Evolutionary conservation across 169 alveolate species (phyloP), one percentile per base, ranked within the genome.

Genomic region (Besnoitia besnoiti): DNA sequence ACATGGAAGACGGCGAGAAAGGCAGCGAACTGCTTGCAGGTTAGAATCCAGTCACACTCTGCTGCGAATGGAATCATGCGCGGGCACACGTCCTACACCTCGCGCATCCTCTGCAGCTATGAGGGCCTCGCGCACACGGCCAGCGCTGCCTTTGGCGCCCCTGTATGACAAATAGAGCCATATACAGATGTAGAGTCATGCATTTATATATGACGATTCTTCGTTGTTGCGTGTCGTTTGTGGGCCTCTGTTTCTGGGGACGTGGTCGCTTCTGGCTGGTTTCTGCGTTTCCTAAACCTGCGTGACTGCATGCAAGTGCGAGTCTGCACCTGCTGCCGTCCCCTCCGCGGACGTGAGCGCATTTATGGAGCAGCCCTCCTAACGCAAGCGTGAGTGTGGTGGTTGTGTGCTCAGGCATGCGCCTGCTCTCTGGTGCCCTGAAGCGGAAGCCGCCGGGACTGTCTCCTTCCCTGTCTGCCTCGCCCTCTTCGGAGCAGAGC

Each of bases 331-430:
- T n/a, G n/a, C n/a, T n/a, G n/a, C n/a, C n/a, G n/a, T n/a, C n/a
- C n/a, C n/a, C n/a, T n/a, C n/a, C n/a, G n/a, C n/a, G n/a, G n/a
- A n/a, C n/a, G n/a, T 51, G 24, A 14, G 24, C 67, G 24, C 67
- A 51, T 51, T 51, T 51, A 24, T 51, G n/a, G 14, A 51, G 67
- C 67, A n/a, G n/a, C n/a, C n/a, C n/a, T n/a, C n/a, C n/a, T n/a
- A n/a, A 51, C 67, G n/a, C 14, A 51, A 51, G 67, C 14, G 67
- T 14, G 14, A 24, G 14, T 10, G 12, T 27, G 24, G 49, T 33
- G 42, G 19, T 24, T 73, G 84, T n/a, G 27, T 24, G 19, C 46
- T 37, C 84, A 73, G 84, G 84, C 30, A 73, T 73, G 84, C 84
- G 84, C 19, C 84, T 73, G 46, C 84, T 73, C 33, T 73, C 84